Evolutionary conservation across 73 alveolate species (phyloP).

Genomic region (Stentor coeruleus): DNA sequence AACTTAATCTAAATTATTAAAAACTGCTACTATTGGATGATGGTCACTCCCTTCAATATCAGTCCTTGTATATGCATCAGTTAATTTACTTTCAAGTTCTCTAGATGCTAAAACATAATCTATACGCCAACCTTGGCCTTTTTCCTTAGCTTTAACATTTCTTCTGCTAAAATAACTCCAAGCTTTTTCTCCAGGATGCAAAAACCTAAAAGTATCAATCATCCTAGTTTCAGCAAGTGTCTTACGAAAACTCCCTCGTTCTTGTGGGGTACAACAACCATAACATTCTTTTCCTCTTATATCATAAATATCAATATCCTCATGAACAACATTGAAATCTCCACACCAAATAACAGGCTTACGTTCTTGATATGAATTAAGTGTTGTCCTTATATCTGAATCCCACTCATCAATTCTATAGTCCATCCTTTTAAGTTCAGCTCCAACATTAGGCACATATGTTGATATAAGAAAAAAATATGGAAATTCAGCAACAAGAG

Average conservation of each 20-base stretch:
- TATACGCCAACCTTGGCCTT: constrained; percentile 92
- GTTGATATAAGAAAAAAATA: constrained; percentile 83
- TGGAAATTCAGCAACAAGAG: constrained; percentile 85
- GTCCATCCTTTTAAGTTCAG: constrained; percentile 75
- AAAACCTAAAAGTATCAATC: constrained; percentile 72
- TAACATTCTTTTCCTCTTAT: constrained; percentile 70
- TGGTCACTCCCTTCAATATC: constrained; percentile 81
- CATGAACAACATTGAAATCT: constrained; percentile 89
- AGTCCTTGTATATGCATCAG: constrained; percentile 49
- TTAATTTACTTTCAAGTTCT: constrained; percentile 32
- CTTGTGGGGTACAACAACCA: constrained; percentile 70
- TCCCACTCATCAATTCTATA: constrained; percentile 92
- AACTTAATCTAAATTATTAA: neutral
- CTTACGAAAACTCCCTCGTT: constrained; percentile 64
- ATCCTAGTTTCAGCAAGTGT: constrained; percentile 89
- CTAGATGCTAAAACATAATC: constrained; percentile 77
- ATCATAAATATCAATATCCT: constrained; percentile 86
- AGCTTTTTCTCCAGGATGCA: constrained; percentile 37
- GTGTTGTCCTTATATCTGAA: constrained; percentile 58
- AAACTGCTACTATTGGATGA: constrained; percentile 41
- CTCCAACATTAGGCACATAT: constrained; percentile 93
- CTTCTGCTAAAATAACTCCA: constrained; percentile 48
- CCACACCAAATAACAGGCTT: constrained; percentile 73
- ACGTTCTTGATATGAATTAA: constrained; percentile 44
- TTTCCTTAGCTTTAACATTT: constrained; percentile 59